Conservation (phyloP, 441 rosid species). For the Erodium chrysanthum region DNA sequence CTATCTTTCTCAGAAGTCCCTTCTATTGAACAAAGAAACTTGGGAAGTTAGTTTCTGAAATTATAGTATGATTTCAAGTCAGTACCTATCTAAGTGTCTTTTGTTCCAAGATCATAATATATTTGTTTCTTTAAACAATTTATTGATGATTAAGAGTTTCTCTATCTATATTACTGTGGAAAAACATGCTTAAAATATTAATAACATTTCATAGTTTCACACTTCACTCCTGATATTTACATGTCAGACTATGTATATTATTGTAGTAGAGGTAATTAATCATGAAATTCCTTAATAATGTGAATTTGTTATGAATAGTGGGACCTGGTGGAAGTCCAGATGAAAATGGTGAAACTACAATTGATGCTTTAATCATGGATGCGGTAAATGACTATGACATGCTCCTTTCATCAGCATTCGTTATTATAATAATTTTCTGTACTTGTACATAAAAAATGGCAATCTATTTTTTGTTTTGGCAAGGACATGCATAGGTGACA, state of each 20-base stretch:
- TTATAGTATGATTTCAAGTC: not conserved
- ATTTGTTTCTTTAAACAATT: not conserved
- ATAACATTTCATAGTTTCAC: not conserved
- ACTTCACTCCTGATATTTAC: not conserved
- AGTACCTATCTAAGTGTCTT: not conserved
- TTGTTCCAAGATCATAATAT: not conserved
- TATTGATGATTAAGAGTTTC: not conserved
- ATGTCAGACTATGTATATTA: not conserved
- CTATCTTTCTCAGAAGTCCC: not conserved
- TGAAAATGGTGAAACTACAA: conserved; percentile 81
- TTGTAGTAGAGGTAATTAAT: not conserved
- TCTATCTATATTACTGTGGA: not conserved
- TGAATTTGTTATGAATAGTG: conserved; percentile 26
- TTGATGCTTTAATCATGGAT: conserved; percentile 67
- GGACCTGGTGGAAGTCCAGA: conserved; percentile 84
- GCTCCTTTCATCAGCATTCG: conserved; percentile 1
- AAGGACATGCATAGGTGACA: conserved; percentile 61
- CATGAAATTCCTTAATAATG: not conserved
- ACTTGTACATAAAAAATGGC: conserved; percentile 13
- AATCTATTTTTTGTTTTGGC: conserved; percentile 21
- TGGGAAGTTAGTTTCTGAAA: not conserved
- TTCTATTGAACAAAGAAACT: conserved; percentile 1
- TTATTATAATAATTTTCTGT: not conserved
- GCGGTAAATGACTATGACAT: conserved; percentile 44
- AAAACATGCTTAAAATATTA: not conserved